Base-by-base conservation (phyloP, 306 rosid species). In the Adenanthera pavonina region DNA sequence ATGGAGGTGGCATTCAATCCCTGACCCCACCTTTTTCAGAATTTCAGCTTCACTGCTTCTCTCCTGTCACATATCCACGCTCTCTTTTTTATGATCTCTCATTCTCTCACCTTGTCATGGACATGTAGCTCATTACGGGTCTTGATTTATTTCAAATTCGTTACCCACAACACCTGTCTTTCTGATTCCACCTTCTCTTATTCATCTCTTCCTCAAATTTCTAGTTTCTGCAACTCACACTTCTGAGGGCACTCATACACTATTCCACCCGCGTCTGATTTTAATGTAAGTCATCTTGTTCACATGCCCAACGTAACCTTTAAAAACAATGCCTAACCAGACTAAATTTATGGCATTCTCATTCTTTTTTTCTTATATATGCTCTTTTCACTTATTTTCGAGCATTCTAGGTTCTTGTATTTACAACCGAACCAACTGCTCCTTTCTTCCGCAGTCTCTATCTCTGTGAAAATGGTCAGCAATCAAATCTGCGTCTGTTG, bases 1-100 rank as follows among this genome's bases (percentile, higher is more conserved):
- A 91, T 83, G 78, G 85, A 83, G 89, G 83, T 86, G 88, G 88
- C 95, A 89, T 88, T 92, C 81, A 90, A 89, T 92, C 79, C 69
- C 89, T 90, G 92, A 78, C 78, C 68, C 82, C 77, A 84, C 79
- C 84, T 83, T 72, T 88, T 71, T 77, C 89, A 86, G 90, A 62
- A 64, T 78, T 72, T 86, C 87, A 75, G 71, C 84, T 71, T 81
- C 85, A 75, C 85, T 86, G 91, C 73, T 56, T 80, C 81, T 66
- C 71, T 64, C 2, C 71, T 81, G 90, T 83, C 86, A 86, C 88
- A 81, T 53, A 40, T 16, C 69, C 16, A 5, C 5, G 41, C 68
- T 14, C 0, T 36, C 5, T 30, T 1, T 30, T 19, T 6, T 54
- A 25, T 56, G 33, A n/a, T 19, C 33, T 56, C 67, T 61, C 68